A percentile compares a stretch with the other conserved stretches of the same genome.
Conservation (phyloP, 2,329 filamentous ascomycete genomes). For the Lasiodiplodia theobromae region DNA sequence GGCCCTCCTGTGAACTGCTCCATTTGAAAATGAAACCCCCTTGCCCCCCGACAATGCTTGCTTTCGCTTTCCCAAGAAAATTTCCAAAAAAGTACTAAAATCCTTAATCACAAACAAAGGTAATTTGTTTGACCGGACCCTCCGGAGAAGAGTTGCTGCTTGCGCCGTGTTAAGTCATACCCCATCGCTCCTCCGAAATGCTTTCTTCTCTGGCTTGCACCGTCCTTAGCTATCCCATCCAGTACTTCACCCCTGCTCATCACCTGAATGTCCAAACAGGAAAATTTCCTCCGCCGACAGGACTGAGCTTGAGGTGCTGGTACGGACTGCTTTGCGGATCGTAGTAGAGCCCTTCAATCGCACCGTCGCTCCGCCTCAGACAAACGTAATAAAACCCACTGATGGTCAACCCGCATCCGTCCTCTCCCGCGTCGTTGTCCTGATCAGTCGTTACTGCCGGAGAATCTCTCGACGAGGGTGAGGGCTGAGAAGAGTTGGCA, state of each 20-base stretch:
- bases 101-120: neutral
- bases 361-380: conserved; percentile 54
- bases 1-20: neutral
- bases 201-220: conserved; percentile 56
- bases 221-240: conserved; percentile 67
- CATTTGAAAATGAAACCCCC: too few relatives aligned
- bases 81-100: neutral
- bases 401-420: conserved; percentile 58
- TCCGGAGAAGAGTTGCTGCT: neutral
- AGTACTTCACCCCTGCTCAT: conserved; percentile 42
- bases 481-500: neutral
- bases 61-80: neutral
- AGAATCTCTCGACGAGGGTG: neutral
- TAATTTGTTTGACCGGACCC: neutral
- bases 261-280: conserved; percentile 50
- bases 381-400: conserved; percentile 63
- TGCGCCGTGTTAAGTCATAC: neutral
- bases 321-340: conserved; percentile 63
- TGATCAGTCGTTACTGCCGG: neutral
- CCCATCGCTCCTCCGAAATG: neutral
- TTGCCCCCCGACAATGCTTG: neutral
- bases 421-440: conserved; percentile 33
- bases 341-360: conserved; percentile 61
- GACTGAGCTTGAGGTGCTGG: conserved; percentile 58
- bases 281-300: conserved; percentile 44